A percentile compares a stretch with the other conserved stretches of the same genome.
Conservation (phyloP, 2,329 filamentous ascomycete genomes). For the Annulohypoxylon truncatum region DNA sequence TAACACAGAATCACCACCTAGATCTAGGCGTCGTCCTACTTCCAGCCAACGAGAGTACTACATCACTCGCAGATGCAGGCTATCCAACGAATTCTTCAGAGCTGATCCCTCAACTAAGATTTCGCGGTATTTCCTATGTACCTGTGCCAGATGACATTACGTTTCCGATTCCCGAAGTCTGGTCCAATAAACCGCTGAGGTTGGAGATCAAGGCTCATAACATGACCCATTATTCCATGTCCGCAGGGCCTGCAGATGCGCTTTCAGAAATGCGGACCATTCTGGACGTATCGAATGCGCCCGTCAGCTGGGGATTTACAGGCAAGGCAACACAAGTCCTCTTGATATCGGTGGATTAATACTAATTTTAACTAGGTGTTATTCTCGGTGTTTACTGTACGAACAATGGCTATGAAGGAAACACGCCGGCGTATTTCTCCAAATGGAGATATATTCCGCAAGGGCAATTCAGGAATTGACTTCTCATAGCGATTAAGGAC, state of each 20-base stretch:
- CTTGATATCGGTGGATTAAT: too few species aligned
- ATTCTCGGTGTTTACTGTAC: slow-evolving; percentile 65
- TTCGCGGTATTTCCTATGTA: slow-evolving; percentile 57
- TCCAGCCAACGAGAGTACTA: slow-evolving; percentile 45
- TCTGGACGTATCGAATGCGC: slow-evolving; percentile 50
- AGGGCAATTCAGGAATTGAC: slow-evolving; percentile 51
- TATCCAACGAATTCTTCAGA: slow-evolving; percentile 16
- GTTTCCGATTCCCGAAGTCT: slow-evolving; percentile 54
- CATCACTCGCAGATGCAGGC: slow-evolving; percentile 37
- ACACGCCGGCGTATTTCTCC: slow-evolving; percentile 59
- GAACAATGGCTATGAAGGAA: slow-evolving; percentile 60
- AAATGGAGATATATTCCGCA: slow-evolving; percentile 60
- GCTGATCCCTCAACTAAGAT: slow-evolving; percentile 57
- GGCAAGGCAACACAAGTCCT: slow-evolving; percentile 49
- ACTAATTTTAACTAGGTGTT: slow-evolving; percentile 52
- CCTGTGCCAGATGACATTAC: slow-evolving; percentile 53
- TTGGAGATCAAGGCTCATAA: slow-evolving; percentile 59
- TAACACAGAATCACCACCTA: slow-evolving; percentile 65
- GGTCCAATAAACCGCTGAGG: slow-evolving; percentile 52
- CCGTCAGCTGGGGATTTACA: slow-evolving; percentile 56
- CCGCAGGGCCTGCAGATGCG: slow-evolving; percentile 51
- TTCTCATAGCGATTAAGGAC: background rate
- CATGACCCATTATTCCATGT: slow-evolving; percentile 58
- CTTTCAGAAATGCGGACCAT: slow-evolving; percentile 50
- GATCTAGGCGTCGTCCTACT: slow-evolving; percentile 58